Conservation (phyloP, 106 monocot species). For the Iris macrosiphon region DNA sequence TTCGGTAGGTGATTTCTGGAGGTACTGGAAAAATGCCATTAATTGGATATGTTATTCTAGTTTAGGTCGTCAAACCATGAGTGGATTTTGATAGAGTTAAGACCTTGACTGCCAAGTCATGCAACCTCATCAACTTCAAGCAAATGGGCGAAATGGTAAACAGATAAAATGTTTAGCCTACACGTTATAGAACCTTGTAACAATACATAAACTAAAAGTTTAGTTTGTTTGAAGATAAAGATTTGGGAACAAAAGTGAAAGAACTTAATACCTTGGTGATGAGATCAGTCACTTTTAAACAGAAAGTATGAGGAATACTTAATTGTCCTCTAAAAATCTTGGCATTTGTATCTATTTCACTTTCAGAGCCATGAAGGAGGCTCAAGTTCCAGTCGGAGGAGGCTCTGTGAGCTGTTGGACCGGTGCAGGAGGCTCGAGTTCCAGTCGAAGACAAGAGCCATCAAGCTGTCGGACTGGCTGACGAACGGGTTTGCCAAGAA, state of each 20-base stretch:
- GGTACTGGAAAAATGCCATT: slow-evolving; percentile 64
- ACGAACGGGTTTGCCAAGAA: slow-evolving; percentile 37
- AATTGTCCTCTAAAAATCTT: slow-evolving; percentile 84
- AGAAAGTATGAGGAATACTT: slow-evolving; percentile 63
- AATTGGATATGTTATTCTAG: slow-evolving; percentile 52
- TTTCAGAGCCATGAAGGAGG: too few relatives aligned
- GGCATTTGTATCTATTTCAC: slow-evolving; percentile 67
- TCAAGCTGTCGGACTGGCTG: slow-evolving; percentile 71
- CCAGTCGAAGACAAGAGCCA: slow-evolving; percentile 44
- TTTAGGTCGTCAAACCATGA: slow-evolving; percentile 70
- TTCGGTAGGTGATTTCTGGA: slow-evolving; percentile 56
- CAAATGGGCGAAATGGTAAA: slow-evolving; percentile 31
- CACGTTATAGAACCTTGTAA: too few relatives aligned
- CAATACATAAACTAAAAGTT: too few relatives aligned
- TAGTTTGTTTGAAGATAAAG: too few relatives aligned
- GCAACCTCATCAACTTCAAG: slow-evolving; percentile 73
- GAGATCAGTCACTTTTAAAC: slow-evolving; percentile 62
- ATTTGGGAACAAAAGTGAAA: slow-evolving; percentile 1
- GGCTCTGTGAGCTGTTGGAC: slow-evolving; percentile 28
- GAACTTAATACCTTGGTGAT: slow-evolving; percentile 69
- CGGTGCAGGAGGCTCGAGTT: slow-evolving; percentile 42
- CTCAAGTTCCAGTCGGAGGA: too few relatives aligned
- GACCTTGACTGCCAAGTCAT: slow-evolving; percentile 56
- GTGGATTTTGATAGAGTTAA: slow-evolving; percentile 60
- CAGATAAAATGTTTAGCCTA: neutral